These are phyloP conservation scores for Hymenoscyphus occultus DNA, from an alignment of 2,329 filamentous ascomycete species.

Conservation along the genomic window DNA sequence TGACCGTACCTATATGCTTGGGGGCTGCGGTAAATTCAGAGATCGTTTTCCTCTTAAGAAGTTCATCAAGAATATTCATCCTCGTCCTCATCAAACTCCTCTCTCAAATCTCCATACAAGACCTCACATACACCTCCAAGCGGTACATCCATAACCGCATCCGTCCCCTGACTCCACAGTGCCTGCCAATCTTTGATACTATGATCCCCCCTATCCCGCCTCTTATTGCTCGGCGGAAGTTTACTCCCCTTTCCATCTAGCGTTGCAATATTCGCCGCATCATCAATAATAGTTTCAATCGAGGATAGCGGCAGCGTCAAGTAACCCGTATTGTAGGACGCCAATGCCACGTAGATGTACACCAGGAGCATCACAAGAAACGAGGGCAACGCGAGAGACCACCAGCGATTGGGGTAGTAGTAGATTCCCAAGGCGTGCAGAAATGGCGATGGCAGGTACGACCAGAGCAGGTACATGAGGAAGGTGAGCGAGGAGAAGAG, in stretches of 20 bases:
- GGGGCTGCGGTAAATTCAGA: not conserved
- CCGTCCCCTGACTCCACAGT: constrained; percentile 89
- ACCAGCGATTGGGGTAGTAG: constrained; percentile 98
- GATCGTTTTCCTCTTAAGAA: not conserved
- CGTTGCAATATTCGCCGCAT: constrained; percentile 79
- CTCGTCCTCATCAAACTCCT: constrained; percentile 28
- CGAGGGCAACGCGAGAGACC: constrained; percentile 87
- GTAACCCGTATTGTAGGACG: constrained; percentile 84
- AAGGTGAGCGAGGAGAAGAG: constrained; percentile 83
- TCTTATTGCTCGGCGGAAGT: constrained; percentile 36
- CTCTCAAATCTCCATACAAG: constrained; percentile 68
- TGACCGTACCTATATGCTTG: not conserved
- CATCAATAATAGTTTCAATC: constrained; percentile 89
- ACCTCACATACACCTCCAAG: constrained; percentile 94
- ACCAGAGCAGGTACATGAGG: constrained; percentile 66
- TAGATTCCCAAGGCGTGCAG: constrained; percentile 89
- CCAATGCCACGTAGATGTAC: constrained; percentile 92
- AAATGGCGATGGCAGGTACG: constrained; percentile 87
- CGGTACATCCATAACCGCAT: constrained; percentile 96
- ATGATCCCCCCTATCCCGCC: constrained; percentile 26
- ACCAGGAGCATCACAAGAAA: constrained; percentile 85
- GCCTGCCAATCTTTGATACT: constrained; percentile 63
- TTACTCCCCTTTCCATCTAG: constrained; percentile 67
- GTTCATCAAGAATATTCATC: constrained; percentile 12
- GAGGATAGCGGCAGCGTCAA: constrained; percentile 76